Evolutionary conservation across 176 grass and related monocot species (phyloP).

Genomic region (Oryza meridionalis): DNA sequence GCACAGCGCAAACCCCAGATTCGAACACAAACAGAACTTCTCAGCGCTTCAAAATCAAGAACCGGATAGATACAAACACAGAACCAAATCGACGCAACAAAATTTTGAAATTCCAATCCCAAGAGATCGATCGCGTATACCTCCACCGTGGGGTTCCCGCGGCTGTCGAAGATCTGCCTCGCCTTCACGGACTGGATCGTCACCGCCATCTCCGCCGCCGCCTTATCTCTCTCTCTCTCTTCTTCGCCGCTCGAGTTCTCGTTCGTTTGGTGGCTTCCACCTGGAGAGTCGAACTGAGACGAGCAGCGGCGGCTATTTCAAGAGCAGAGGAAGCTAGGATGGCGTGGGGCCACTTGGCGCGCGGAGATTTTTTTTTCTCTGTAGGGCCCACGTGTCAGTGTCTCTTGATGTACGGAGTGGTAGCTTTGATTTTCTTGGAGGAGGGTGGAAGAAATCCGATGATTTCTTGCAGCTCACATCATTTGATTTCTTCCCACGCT

Average conservation of each 20-base stretch:
- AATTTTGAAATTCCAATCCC: background rate
- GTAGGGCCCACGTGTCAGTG: background rate
- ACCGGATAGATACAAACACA: background rate
- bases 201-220: conserved; percentile 42
- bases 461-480: background rate
- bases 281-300: background rate
- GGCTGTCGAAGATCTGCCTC: conserved; percentile 97
- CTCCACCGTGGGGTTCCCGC: conserved; percentile 82
- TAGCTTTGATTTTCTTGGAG: background rate
- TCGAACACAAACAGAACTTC: background rate
- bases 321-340: background rate
- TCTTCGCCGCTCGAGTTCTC: background rate
- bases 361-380: background rate
- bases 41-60: background rate
- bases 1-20: background rate
- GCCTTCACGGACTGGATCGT: conserved; percentile 72
- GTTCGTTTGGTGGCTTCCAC: background rate
- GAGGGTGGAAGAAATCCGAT: background rate
- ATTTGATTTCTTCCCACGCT: background rate
- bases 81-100: background rate
- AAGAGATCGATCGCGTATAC: background rate
- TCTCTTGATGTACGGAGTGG: background rate
- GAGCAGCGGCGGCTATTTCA: background rate
- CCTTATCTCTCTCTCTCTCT: background rate
- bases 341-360: background rate